Evolutionary conservation across 257 asterid genomes (phyloP).

Genomic region (Capsicum chinense): DNA sequence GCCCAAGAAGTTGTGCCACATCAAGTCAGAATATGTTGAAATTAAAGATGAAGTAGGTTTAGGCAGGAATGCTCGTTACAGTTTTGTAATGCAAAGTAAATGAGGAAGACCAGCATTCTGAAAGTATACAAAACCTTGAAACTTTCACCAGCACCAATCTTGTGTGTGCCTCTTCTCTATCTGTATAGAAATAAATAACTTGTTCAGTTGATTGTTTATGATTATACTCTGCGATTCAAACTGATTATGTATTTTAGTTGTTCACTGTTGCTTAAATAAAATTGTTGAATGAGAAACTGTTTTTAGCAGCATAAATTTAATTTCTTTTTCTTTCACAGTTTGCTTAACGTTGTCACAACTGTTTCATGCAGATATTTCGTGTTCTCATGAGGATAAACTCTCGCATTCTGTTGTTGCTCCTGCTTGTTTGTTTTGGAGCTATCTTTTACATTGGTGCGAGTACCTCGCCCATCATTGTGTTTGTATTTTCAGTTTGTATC

Average conservation of each 20-base stretch:
- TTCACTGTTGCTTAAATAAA: not conserved
- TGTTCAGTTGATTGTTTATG: not conserved
- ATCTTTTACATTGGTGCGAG: constrained; percentile 88
- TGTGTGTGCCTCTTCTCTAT: constrained; percentile 13
- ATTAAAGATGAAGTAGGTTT: not conserved
- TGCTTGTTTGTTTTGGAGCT: constrained; percentile 71
- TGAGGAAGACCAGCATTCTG: constrained; percentile 1
- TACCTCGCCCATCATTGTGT: constrained; percentile 86
- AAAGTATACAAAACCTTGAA: not conserved
- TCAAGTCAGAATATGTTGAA: not conserved
- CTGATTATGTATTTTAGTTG: not conserved
- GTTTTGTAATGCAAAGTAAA: constrained; percentile 3
- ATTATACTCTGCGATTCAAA: not conserved
- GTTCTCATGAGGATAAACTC: constrained; percentile 73
- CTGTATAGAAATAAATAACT: not conserved
- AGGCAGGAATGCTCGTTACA: constrained; percentile 2
- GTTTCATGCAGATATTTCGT: constrained; percentile 76
- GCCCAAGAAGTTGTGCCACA: not conserved
- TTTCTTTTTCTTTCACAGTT: not conserved
- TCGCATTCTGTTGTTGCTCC: constrained; percentile 77
- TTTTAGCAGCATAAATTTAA: not conserved
- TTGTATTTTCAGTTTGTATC: constrained; percentile 91
- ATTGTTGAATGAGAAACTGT: not conserved
- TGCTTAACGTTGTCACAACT: constrained; percentile 31
- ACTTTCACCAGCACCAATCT: not conserved